Conservation (phyloP, 2,329 filamentous ascomycete species). For the Lachnellula occidentalis region DNA sequence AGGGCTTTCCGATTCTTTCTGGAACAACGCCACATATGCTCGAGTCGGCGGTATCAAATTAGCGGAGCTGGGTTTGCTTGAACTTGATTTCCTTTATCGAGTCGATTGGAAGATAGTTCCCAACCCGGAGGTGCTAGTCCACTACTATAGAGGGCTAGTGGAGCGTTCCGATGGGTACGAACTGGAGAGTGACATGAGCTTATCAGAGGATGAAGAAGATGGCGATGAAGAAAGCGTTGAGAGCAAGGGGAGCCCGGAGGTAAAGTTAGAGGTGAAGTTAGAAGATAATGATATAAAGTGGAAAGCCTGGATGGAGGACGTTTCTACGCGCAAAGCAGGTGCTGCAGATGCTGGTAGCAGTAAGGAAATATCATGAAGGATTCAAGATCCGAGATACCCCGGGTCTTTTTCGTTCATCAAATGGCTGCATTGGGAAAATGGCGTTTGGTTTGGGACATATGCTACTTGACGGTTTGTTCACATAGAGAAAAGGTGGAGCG, state of each 20-base stretch:
- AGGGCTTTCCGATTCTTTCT: conserved; percentile 92
- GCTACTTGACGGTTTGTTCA: background rate
- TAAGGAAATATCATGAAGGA: background rate
- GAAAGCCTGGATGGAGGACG: conserved; percentile 30
- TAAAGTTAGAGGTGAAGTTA: conserved; percentile 28
- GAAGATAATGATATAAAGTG: conserved; percentile 23
- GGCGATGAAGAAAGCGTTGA: conserved; percentile 29
- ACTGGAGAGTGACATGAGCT: conserved; percentile 38
- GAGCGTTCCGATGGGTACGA: conserved; percentile 55
- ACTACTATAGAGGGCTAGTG: conserved; percentile 87
- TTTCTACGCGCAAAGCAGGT: conserved; percentile 16
- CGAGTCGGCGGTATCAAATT: conserved; percentile 88
- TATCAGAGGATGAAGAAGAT: conserved; percentile 10
- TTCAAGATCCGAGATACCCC: conserved; percentile 16
- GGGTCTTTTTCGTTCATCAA: conserved; percentile 10
- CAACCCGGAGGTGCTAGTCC: conserved; percentile 84
- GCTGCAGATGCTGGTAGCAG: background rate
- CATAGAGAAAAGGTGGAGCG: background rate
- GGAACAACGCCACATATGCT: conserved; percentile 97
- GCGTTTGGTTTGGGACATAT: conserved; percentile 12
- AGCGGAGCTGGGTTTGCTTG: conserved; percentile 81
- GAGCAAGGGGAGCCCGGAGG: conserved; percentile 31
- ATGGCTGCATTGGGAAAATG: conserved; percentile 14
- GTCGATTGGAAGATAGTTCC: conserved; percentile 98
- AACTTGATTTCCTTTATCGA: conserved; percentile 86